Percentiles rank a stretch among this genome's conserved stretches.
Conservation (phyloP, 73 alveolate species). For the Uronychia setigera region DNA sequence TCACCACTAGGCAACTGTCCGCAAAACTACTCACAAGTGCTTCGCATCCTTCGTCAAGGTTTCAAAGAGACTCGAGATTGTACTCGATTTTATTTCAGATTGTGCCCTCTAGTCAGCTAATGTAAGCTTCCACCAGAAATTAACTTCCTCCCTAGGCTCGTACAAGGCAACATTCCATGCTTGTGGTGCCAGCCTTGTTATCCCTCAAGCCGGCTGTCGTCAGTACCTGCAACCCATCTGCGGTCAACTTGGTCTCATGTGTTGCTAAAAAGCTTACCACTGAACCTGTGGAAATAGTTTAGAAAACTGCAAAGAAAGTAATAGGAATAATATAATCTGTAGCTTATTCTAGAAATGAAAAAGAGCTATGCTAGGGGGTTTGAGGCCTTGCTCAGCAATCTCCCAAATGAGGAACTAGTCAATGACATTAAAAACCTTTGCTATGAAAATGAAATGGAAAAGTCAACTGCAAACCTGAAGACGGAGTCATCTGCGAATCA, state of each 20-base stretch:
- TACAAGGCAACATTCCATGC: conserved; percentile 73
- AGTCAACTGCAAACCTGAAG: not conserved
- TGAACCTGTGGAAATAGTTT: conserved; percentile 57
- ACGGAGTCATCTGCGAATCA: no score
- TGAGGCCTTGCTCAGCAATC: not conserved
- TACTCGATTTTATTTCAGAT: conserved; percentile 18
- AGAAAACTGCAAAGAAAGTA: conserved; percentile 62
- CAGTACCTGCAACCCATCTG: conserved; percentile 15
- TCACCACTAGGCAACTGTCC: conserved; percentile 52
- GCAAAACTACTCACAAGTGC: conserved; percentile 68
- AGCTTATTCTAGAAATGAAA: conserved; percentile 34
- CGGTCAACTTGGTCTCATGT: conserved; percentile 16
- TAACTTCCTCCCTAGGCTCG: conserved; percentile 22
- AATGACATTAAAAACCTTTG: not conserved
- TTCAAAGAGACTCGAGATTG: conserved; percentile 57
- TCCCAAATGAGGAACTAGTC: not conserved
- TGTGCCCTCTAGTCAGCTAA: conserved; percentile 22
- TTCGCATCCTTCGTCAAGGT: conserved; percentile 69
- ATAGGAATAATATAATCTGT: not conserved
- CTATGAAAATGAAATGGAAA: not conserved
- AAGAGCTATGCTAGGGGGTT: conserved; percentile 48
- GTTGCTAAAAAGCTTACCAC: conserved; percentile 31
- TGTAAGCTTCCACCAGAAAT: no score
- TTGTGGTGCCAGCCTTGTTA: conserved; percentile 66
- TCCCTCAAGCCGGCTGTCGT: conserved; percentile 46